Conservation (phyloP, 2,329 filamentous ascomycete genomes). For the Talaromyces sp. region DNA sequence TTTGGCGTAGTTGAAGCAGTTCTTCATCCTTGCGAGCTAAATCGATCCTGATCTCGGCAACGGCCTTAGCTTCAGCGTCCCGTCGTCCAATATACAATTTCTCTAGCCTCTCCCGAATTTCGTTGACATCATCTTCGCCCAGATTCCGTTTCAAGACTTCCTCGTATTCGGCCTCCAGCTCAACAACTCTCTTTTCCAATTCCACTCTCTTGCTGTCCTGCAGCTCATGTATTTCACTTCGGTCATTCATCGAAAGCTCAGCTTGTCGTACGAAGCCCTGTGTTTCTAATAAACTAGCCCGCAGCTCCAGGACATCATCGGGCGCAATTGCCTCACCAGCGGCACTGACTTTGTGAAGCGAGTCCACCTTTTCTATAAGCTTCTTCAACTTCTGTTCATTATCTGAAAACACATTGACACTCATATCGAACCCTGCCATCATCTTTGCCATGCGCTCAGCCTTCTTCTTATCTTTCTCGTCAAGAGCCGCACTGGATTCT, state of each 20-base stretch:
- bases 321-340: conserved; percentile 73
- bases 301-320: conserved; percentile 72
- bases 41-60: conserved; percentile 71
- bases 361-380: conserved; percentile 77
- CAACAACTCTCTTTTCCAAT: conserved; percentile 68
- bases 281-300: conserved; percentile 74
- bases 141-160: conserved; percentile 75
- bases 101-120: conserved; percentile 74
- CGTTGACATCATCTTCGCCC: conserved; percentile 70
- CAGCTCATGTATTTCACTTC: conserved; percentile 57
- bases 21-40: conserved; percentile 73
- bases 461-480: conserved; percentile 98
- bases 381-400: conserved; percentile 82
- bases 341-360: conserved; percentile 68
- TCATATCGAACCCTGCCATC: conserved; percentile 98
- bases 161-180: conserved; percentile 78
- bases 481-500: conserved; percentile 80
- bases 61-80: conserved; percentile 65
- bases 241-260: conserved; percentile 76
- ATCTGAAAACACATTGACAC: conserved; percentile 85
- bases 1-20: conserved; percentile 70
- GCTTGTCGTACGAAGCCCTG: conserved; percentile 91
- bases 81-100: conserved; percentile 71
- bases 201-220: conserved; percentile 63
- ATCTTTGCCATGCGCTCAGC: conserved; percentile 99